phyloP scores from a whole-genome alignment of 2,329 filamentous ascomycete genomes.

The Xylariaceae sp. region DNA sequence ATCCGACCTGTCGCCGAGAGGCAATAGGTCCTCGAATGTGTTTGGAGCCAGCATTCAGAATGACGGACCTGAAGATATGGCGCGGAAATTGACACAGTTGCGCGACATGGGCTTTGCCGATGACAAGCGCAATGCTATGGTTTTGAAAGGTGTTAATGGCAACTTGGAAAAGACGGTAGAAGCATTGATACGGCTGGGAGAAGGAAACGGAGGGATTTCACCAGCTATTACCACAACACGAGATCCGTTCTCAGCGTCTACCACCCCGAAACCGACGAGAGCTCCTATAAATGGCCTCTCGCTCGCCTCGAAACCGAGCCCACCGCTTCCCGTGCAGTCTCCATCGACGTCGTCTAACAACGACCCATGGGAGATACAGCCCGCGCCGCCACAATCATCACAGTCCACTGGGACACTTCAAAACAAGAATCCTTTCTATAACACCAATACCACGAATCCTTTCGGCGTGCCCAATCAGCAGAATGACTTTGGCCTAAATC shows the following conservation, averaged over 20 bases:
- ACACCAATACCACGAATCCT: constrained; percentile 57
- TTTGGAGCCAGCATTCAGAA: constrained; percentile 66
- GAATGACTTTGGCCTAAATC: constrained; percentile 48
- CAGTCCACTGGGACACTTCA: constrained; percentile 61
- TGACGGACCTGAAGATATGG: constrained; percentile 55
- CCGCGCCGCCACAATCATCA: constrained; percentile 56
- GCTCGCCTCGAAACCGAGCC: constrained; percentile 24
- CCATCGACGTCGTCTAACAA: constrained; percentile 46
- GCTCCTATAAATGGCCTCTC: constrained; percentile 26
- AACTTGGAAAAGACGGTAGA: constrained; percentile 85
- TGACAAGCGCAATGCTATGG: constrained; percentile 71
- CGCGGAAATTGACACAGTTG: constrained; percentile 72
- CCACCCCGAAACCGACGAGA: constrained; percentile 47
- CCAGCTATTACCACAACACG: constrained; percentile 43
- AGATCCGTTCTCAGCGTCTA: constrained; percentile 48
- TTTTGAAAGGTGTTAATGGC: constrained; percentile 78
- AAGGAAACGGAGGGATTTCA: constrained; percentile 49
- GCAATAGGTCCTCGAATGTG: constrained; percentile 62
- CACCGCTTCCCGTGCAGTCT: constrained; percentile 21
- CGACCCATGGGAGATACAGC: constrained; percentile 64
- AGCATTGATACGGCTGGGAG: constrained; percentile 76
- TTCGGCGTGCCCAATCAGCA: constrained; percentile 54
- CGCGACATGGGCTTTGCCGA: constrained; percentile 91
- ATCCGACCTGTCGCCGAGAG: constrained; percentile 31
- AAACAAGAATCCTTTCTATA: constrained; percentile 57